Percentiles rank a stretch among this genome's conserved stretches.
phyloP scores from a whole-genome alignment of 345 rosid species.

The Lenwebbia sp. region DNA sequence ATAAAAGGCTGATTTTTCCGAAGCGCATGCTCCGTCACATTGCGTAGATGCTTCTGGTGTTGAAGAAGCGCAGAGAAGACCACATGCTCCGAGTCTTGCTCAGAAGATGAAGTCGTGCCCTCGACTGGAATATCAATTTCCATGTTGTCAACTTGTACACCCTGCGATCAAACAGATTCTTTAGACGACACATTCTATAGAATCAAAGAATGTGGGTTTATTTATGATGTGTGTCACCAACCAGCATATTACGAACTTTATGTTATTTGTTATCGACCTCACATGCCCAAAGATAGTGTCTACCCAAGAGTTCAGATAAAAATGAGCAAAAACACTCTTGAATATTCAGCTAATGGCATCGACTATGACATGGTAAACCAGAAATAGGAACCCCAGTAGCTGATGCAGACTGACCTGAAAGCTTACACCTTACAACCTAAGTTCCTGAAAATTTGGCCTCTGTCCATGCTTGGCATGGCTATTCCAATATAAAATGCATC shows the following conservation, averaged over 20 bases:
- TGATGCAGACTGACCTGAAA: neutral
- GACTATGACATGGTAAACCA: neutral
- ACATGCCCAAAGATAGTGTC: neutral
- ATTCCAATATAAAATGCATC: neutral
- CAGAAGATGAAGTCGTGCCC: conserved; percentile 17
- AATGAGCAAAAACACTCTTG: neutral
- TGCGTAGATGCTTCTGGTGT: conserved; percentile 55
- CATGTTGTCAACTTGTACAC: conserved; percentile 71
- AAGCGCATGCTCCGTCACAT: conserved; percentile 64
- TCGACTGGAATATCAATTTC: conserved; percentile 37
- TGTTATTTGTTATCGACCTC: neutral
- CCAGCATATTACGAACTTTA: neutral
- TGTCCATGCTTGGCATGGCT: neutral
- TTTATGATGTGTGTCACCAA: neutral
- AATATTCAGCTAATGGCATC: neutral
- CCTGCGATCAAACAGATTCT: conserved; percentile 30
- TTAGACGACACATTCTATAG: neutral
- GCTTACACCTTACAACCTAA: neutral
- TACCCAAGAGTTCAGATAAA: neutral
- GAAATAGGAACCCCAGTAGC: neutral
- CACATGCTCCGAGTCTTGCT: conserved; percentile 37
- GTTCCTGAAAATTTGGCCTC: neutral
- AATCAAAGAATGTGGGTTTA: neutral
- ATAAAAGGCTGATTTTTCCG: conserved; percentile 63
- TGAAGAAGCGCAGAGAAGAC: conserved; percentile 39